Evolutionary conservation across 2,329 filamentous ascomycete species (phyloP).

Genomic region (Aspergillus quadricinctus): DNA sequence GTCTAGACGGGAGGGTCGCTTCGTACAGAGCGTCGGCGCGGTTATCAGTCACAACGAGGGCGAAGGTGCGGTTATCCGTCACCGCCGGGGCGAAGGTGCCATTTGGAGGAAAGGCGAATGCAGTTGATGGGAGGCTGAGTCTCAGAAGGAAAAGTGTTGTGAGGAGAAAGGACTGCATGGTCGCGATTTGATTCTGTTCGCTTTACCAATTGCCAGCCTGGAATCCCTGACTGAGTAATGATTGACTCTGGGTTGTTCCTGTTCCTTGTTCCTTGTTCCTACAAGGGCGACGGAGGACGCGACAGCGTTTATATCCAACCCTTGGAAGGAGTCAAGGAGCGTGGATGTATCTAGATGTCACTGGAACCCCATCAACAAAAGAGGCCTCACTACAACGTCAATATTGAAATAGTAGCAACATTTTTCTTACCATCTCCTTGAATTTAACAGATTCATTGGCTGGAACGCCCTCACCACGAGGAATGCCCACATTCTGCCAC

Average conservation of each 20-base stretch:
- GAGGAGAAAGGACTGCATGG: too few species aligned
- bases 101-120: background rate
- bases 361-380: background rate
- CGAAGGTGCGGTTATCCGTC: slow-evolving; percentile 50
- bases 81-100: slow-evolving; percentile 40
- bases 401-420: background rate
- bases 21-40: slow-evolving; percentile 51
- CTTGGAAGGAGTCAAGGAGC: background rate
- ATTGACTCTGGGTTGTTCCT: background rate
- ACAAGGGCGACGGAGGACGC: background rate
- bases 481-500: background rate
- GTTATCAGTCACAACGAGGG: slow-evolving; percentile 53
- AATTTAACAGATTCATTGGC: background rate
- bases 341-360: background rate
- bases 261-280: background rate
- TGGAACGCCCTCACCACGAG: background rate
- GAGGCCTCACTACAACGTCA: background rate
- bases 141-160: slow-evolving; percentile 6
- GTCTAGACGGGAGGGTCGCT: slow-evolving; percentile 52
- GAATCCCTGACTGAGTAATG: background rate
- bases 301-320: background rate
- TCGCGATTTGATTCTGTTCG: too few species aligned
- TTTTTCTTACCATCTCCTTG: too few species aligned
- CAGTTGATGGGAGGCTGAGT: slow-evolving; percentile 6
- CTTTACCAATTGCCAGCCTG: too few species aligned